phyloP scores from a whole-genome alignment of 2,329 filamentous ascomycete genomes.

The Thelonectria blattea region DNA sequence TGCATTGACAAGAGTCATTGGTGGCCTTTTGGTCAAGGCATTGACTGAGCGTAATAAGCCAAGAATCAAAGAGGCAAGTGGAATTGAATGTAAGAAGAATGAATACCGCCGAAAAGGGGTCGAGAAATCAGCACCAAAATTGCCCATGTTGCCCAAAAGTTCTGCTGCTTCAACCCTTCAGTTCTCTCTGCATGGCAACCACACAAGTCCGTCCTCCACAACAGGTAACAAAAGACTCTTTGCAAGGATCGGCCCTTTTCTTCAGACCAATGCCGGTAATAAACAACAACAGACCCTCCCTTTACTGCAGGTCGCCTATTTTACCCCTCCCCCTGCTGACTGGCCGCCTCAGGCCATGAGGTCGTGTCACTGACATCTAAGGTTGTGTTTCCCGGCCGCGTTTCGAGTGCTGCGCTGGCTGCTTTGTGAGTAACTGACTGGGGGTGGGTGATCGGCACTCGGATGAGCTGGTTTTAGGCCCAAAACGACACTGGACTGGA shows the following conservation, averaged over 20 bases:
- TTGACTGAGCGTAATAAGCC: too few species aligned
- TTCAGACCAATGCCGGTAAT: conserved; percentile 9
- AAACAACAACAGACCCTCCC: too few species aligned
- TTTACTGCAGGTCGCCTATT: not conserved
- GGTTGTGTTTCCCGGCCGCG: not conserved
- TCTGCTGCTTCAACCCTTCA: not conserved
- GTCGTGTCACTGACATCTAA: too few species aligned
- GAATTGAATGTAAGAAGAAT: not conserved
- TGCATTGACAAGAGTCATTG: not conserved
- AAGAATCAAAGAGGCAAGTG: not conserved
- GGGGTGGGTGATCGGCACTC: conserved; percentile 17
- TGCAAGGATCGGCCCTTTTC: conserved; percentile 22
- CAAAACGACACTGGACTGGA: too few species aligned
- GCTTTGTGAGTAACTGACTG: too few species aligned
- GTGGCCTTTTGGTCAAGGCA: too few species aligned
- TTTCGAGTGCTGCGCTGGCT: not conserved
- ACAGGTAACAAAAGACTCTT: too few species aligned
- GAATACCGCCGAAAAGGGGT: not conserved
- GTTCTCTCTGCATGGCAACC: not conserved
- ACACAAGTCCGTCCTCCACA: too few species aligned
- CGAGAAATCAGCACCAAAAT: conserved; percentile 1
- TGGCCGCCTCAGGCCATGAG: too few species aligned
- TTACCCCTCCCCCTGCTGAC: too few species aligned
- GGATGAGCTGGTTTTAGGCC: not conserved
- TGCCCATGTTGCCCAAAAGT: not conserved